Percentiles rank a stretch among this genome's conserved stretches.
Evolutionary conservation across 2,329 filamentous ascomycete species (phyloP).

Genomic region (Botrytis galanthina): DNA sequence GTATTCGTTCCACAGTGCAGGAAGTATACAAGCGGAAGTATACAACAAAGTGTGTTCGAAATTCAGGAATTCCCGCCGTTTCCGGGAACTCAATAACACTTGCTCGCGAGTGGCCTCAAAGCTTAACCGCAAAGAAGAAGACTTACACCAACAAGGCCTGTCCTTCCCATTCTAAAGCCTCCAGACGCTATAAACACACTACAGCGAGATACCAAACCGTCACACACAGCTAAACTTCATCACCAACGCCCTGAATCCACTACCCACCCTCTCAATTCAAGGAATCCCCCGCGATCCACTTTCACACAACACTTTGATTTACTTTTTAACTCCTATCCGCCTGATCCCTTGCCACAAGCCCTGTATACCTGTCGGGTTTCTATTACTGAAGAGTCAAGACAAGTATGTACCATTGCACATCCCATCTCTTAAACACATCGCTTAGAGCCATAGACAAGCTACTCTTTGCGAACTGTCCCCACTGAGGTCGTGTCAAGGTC

Average conservation of each 20-base stretch:
- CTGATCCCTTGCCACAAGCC: background rate
- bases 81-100: background rate
- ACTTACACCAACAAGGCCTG: background rate
- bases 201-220: background rate
- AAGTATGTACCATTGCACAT: background rate
- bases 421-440: background rate
- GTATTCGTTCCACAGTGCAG: background rate
- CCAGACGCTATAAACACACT: conserved; percentile 1
- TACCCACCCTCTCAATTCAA: conserved; percentile 4
- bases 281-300: conserved; percentile 3
- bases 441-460: background rate
- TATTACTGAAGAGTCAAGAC: background rate
- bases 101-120: no score
- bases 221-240: conserved; percentile 1
- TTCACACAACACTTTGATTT: background rate
- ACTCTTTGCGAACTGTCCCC: background rate
- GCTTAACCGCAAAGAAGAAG: background rate
- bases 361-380: background rate
- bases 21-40: background rate
- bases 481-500: conserved; percentile 1
- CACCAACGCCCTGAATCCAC: conserved; percentile 4
- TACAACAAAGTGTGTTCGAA: background rate
- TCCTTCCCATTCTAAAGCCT: background rate
- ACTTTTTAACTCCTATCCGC: background rate
- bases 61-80: background rate